A percentile compares a stretch with the other conserved stretches of the same genome.
These are phyloP conservation scores for Tuber magnatum DNA, from an alignment of 495 filamentous ascomycete species.

Conservation along the genomic window DNA sequence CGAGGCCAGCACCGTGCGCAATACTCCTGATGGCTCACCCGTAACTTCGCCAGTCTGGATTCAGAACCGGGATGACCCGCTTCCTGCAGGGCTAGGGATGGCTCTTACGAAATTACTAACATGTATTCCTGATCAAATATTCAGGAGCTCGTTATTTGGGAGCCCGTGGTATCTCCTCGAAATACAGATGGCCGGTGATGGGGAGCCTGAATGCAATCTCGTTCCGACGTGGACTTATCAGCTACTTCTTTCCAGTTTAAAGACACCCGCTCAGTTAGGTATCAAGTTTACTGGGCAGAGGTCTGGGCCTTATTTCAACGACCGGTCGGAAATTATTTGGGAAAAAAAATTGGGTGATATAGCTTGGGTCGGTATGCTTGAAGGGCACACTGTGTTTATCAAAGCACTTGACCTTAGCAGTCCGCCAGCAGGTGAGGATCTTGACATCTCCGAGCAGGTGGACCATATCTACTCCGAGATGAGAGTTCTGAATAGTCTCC, in stretches of 20 bases:
- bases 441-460: constrained; percentile 12
- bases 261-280: constrained; percentile 13
- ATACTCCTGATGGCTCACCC: constrained; percentile 1
- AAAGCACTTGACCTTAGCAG: constrained; percentile 18
- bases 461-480: constrained; percentile 26
- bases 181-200: constrained; percentile 4
- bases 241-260: constrained; percentile 23
- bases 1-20: constrained; percentile 9
- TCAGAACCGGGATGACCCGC: neutral
- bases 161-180: constrained; percentile 30
- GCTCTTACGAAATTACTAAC: neutral
- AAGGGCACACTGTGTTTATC: constrained; percentile 19
- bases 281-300: constrained; percentile 5
- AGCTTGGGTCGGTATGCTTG: constrained; percentile 21
- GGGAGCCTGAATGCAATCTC: constrained; percentile 16
- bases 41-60: neutral
- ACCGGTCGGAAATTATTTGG: constrained; percentile 12
- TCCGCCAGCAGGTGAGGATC: neutral
- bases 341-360: constrained; percentile 21
- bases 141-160: constrained; percentile 20
- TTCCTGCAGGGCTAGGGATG: neutral
- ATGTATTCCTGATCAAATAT: neutral
- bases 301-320: constrained; percentile 1
- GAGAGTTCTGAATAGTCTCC: constrained; percentile 18
- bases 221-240: constrained; percentile 24